Evolutionary conservation across 805 yeast genomes (phyloP), one percentile per base, ranked within the genome.

Genomic region (Priceomyces haplophilus): DNA sequence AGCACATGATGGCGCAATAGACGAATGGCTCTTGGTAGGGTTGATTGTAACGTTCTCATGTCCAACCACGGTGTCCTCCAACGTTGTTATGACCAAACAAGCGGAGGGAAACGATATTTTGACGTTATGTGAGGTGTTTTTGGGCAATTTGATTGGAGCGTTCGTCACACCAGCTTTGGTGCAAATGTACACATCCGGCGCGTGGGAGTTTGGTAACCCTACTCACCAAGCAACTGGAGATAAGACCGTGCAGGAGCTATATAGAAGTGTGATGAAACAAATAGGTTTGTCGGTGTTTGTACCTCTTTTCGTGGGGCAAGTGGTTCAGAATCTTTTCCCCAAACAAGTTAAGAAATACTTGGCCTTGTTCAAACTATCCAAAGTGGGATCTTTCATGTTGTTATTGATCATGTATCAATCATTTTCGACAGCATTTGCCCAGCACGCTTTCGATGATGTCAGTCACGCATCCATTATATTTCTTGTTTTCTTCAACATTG

Each of bases 11-110:
- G 60, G 66, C 1, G 58, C 67, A n/a, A 85, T 88, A 29, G 83
- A 82, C 51, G 73, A 77, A 25, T 88, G 93, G 88, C 75, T 88
- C 51, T 66, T 89, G 17, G 85, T 85, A 11, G 97, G 97, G 0
- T 62, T 89, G 45, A 78, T 89, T 15, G 84, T 88, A 36, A 85
- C 96, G 2, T 86, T 87, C 23, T 78, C 91, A 10, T 86, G 95
- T 60, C 97, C 97, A 21, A 89, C 97, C 7, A 89, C 97, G 0
- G 95, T 89, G 15, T 80, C 90, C 0, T 88, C 96, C 1, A 89
- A 89, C 58, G 96, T 89, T 21, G 90, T 89, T 21, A 89, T 89
- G 96, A 89, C 97, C 4, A 75, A 81, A 41, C 77, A 77, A 45
- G 96, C 97, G 0, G 81, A 83, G 50, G 97, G 96, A 7, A 87